A percentile compares a stretch with the other conserved stretches of the same genome.
Evolutionary conservation across 2,329 filamentous ascomycete genomes (phyloP).

Genomic region (Calonectria hongkongensis): DNA sequence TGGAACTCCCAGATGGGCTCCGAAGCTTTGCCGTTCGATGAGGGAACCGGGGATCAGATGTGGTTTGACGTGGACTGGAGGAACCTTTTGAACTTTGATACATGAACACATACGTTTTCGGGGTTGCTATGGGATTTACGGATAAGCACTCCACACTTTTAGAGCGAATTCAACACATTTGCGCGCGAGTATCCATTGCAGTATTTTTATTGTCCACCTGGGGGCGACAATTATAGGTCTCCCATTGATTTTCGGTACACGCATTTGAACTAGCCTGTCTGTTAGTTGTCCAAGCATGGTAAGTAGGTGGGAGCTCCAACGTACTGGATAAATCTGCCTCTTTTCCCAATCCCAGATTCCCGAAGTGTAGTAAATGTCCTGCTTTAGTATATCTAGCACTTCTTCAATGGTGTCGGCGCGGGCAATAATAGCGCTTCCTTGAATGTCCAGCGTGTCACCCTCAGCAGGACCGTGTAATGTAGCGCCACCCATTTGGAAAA

Average conservation of each 20-base stretch:
- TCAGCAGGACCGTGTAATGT: constrained; percentile 6
- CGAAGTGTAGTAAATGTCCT: constrained; percentile 24
- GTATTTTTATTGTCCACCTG: background rate
- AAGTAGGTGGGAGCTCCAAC: background rate
- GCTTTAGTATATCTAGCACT: constrained; percentile 16
- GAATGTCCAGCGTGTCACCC: background rate
- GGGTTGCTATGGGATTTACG: constrained; percentile 7
- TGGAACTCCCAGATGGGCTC: constrained; percentile 29
- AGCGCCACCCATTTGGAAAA: constrained; percentile 31
- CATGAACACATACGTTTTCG: constrained; percentile 25
- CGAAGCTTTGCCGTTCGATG: constrained; percentile 23
- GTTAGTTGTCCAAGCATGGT: background rate
- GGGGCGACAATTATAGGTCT: background rate
- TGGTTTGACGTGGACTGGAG: constrained; percentile 40
- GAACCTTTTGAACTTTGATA: constrained; percentile 28
- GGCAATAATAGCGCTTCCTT: constrained; percentile 27
- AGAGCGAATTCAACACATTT: background rate
- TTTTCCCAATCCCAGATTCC: constrained; percentile 26
- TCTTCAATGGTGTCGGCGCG: constrained; percentile 9
- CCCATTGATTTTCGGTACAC: constrained; percentile 20
- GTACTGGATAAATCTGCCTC: constrained; percentile 24
- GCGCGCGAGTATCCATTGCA: background rate
- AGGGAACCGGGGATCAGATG: constrained; percentile 32
- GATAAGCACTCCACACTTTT: constrained; percentile 15
- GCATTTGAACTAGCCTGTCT: constrained; percentile 9